Conservation (phyloP, 1,139 yeast species). For the Scheffersomyces insectosa region DNA sequence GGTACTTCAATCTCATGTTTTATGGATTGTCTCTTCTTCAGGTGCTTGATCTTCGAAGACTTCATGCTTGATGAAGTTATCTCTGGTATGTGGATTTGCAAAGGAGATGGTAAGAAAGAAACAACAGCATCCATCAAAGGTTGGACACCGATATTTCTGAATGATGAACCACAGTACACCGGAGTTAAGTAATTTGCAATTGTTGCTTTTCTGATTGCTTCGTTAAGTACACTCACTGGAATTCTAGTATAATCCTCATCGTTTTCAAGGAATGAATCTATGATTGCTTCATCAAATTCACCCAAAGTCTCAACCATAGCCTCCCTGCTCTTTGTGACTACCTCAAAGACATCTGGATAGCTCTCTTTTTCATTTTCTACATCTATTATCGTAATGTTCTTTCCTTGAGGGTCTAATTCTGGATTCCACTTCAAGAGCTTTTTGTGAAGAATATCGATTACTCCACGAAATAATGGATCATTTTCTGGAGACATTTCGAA, state of each 20-base stretch:
- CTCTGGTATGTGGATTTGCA: conserved; percentile 61
- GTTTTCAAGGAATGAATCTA: conserved; percentile 72
- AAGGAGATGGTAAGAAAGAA: conserved; percentile 79
- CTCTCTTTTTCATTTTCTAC: conserved; percentile 27
- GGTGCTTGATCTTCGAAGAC: conserved; percentile 10
- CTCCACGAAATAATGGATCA: conserved; percentile 67
- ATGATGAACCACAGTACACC: conserved; percentile 90
- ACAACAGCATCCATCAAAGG: conserved; percentile 85
- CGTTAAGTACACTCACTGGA: conserved; percentile 49
- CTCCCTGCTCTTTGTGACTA: conserved; percentile 61
- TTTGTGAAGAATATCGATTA: conserved; percentile 73
- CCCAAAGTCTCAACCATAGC: conserved; percentile 82
- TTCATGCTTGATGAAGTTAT: conserved; percentile 31
- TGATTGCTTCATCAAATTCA: conserved; percentile 73
- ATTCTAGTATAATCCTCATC: conserved; percentile 71
- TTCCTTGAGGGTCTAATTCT: conserved; percentile 51
- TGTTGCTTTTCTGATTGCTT: conserved; percentile 66
- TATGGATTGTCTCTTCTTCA: conserved; percentile 14
- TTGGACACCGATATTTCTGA: conserved; percentile 90
- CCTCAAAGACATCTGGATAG: conserved; percentile 41
- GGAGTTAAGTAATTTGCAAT: conserved; percentile 64
- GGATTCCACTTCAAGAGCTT: conserved; percentile 65
- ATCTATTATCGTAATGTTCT: conserved; percentile 51
- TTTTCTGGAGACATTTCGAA: conserved; percentile 42
- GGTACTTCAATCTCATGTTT: conserved; percentile 26